Conservation (phyloP, 306 rosid species). For the Leucaena leucocephala region DNA sequence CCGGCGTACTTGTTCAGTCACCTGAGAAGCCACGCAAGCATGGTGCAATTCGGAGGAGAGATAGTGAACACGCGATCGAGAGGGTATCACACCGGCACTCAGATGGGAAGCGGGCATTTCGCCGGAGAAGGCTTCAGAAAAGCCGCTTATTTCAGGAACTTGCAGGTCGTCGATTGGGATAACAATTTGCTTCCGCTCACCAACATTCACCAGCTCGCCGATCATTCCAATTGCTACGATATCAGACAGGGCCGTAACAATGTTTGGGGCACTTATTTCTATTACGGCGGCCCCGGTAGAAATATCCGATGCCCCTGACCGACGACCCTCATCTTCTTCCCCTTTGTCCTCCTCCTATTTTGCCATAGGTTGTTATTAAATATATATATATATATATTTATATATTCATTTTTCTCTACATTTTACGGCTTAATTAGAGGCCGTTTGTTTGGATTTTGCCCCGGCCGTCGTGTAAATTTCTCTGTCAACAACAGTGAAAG, state of each 20-base stretch:
- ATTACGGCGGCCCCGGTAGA: constrained; percentile 99
- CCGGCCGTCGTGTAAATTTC: not conserved
- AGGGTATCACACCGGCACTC: constrained; percentile 89
- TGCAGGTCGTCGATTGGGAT: constrained; percentile 96
- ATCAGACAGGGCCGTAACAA: constrained; percentile 75
- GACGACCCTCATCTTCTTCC: no score
- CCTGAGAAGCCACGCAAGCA: constrained; percentile 84
- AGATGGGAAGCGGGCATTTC: constrained; percentile 99
- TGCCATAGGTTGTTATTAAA: not conserved
- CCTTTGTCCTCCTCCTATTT: not conserved
- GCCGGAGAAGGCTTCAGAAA: constrained; percentile 87
- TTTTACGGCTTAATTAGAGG: constrained; percentile 34
- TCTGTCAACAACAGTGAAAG: constrained; percentile 36
- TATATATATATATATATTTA: not conserved
- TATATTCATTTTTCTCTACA: not conserved
- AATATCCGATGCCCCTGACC: constrained; percentile 87
- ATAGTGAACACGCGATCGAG: constrained; percentile 82
- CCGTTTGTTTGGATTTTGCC: constrained; percentile 33
- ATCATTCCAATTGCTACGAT: constrained; percentile 88
- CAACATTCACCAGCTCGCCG: constrained; percentile 79
- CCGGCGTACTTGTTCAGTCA: constrained; percentile 91
- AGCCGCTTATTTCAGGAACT: constrained; percentile 93
- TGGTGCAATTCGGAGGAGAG: constrained; percentile 98
- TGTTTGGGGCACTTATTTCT: constrained; percentile 95
- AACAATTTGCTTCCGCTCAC: constrained; percentile 83